A percentile compares a stretch with the other conserved stretches of the same genome.
phyloP scores from a whole-genome alignment of 257 asterid genomes.

The Penstemon eatonii region DNA sequence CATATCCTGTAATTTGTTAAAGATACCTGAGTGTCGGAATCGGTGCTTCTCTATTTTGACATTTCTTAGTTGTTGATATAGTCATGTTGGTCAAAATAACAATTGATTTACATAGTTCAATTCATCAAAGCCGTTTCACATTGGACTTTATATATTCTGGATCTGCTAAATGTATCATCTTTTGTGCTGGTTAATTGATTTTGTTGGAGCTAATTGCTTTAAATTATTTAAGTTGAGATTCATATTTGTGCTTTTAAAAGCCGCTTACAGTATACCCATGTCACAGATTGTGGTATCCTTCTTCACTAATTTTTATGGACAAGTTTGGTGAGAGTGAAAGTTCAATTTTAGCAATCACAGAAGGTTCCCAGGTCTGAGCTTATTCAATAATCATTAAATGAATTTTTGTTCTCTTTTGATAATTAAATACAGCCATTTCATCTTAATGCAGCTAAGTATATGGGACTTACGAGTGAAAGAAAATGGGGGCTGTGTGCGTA shows the following conservation, averaged over 20 bases:
- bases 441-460: conserved; percentile 59
- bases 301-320: conserved; percentile 65
- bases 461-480: conserved; percentile 91
- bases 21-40: not conserved
- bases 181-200: not conserved
- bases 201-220: conserved; percentile 13
- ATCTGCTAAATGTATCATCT: not conserved
- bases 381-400: not conserved
- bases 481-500: conserved; percentile 87
- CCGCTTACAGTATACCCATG: conserved; percentile 20
- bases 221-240: conserved; percentile 4
- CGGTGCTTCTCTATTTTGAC: not conserved
- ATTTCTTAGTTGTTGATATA: not conserved
- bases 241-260: conserved; percentile 11
- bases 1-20: not conserved
- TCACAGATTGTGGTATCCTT: conserved; percentile 83
- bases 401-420: conserved; percentile 6
- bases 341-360: conserved; percentile 70
- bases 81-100: conserved; percentile 3
- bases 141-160: not conserved
- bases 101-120: not conserved
- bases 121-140: not conserved
- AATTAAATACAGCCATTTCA: conserved; percentile 1
- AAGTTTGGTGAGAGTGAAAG: conserved; percentile 48
- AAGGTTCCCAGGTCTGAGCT: conserved; percentile 83